Conservation (phyloP, 306 rosid genomes). For the Ormosia emarginata region DNA sequence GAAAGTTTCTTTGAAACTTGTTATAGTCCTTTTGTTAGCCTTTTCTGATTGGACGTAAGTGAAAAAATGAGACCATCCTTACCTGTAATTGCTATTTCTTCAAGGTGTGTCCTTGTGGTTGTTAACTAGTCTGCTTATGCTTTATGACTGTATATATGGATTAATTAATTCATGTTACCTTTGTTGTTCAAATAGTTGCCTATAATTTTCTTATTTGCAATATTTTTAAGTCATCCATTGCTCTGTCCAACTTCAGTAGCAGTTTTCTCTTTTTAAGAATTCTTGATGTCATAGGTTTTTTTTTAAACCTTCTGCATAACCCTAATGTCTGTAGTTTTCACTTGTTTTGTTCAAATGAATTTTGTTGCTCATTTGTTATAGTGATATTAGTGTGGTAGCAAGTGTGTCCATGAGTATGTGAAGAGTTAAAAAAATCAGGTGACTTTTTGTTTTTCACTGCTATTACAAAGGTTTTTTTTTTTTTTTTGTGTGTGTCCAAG, state of each 20-base stretch:
- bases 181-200: not conserved
- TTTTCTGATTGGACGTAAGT: not conserved
- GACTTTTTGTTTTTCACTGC: not conserved
- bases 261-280: not conserved
- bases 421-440: constrained; percentile 4
- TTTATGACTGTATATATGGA: not conserved
- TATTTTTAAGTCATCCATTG: not conserved
- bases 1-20: too few relatives aligned
- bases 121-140: not conserved
- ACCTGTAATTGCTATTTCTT: not conserved
- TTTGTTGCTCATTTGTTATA: constrained; percentile 1
- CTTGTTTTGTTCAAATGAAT: not conserved
- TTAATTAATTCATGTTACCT: not conserved
- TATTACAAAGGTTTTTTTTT: not conserved
- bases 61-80: not conserved
- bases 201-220: not conserved
- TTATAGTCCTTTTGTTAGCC: too few relatives aligned
- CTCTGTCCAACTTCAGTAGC: not conserved
- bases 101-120: not conserved
- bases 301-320: not conserved
- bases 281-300: not conserved
- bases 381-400: not conserved
- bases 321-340: not conserved
- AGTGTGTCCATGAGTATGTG: not conserved
- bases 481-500: constrained; percentile 15